Evolutionary conservation across 345 rosid species (phyloP), one percentile per base, ranked within the genome.

Genomic region (Corchorus olitorius): DNA sequence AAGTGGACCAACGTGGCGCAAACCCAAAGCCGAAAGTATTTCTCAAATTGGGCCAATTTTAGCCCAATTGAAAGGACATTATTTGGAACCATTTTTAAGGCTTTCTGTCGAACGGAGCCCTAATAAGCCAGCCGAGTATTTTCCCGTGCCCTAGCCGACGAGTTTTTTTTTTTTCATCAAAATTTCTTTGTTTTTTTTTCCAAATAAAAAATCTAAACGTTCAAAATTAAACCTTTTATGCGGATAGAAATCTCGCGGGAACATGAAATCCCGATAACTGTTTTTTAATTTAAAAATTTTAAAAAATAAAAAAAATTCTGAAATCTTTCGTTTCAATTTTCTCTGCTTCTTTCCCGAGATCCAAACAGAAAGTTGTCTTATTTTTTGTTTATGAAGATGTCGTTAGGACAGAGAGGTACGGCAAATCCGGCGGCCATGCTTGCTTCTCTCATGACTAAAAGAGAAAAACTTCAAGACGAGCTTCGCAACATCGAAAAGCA

Each of bases 401-500:
- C 62, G 52, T 61, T 62, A 67, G 86, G 88, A 78, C 91, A 83
- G 72, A 78, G 45, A 77, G 72, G 71, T 70, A 77, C 80, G 55
- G 78, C 77, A 35, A 83, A 82, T 82, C 84, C 87, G 0, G 80
- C 87, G 4, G 83, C 83, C 69, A 70, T 80, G 74, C 84, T 87
- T 35, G 74, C 86, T 39, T 78, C 88, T 72, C 88, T 91, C 63
- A 56, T 88, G 68, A 76, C 72, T 83, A 89, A 87, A 82, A 87
- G 93, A 78, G 85, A 81, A 43, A 88, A 86, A 88, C 90, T 89
- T 52, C 90, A 88, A 56, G 92, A 91, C 0, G 93, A 91, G 82
- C 95, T 91, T 33, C 87, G 90, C 45, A 84, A 16, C 82, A 88
- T 91, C 66, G 93, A 91, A 83, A 89, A 81, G 75, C 93, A 91